A percentile compares a stretch with the other conserved stretches of the same genome.
Evolutionary conservation across 2,329 filamentous ascomycete genomes (phyloP).

Genomic region (Pyrenochaeta sp.): DNA sequence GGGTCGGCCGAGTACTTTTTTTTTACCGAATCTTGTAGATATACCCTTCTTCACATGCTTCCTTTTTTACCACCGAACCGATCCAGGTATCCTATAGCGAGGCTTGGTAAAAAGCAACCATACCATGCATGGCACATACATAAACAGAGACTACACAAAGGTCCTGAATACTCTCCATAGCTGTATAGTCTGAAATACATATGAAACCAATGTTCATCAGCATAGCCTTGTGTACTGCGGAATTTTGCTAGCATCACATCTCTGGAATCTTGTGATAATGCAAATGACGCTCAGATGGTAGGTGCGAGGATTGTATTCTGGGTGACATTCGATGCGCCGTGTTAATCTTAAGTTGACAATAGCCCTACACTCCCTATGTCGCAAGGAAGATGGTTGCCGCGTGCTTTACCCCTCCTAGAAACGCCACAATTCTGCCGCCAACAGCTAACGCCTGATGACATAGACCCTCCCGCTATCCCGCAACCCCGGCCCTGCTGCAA

Average conservation of each 20-base stretch:
- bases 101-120: slow-evolving; percentile 6
- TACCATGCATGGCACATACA: slow-evolving; percentile 3
- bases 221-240: too few species aligned
- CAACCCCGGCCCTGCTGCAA: slow-evolving; percentile 22
- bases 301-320: too few species aligned
- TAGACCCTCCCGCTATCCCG: slow-evolving; percentile 17
- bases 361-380: too few species aligned
- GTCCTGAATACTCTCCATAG: not conserved
- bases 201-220: not conserved
- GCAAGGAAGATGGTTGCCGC: not conserved
- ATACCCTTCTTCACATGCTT: slow-evolving; percentile 16
- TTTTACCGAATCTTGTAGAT: slow-evolving; percentile 20
- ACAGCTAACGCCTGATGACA: slow-evolving; percentile 32
- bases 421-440: slow-evolving; percentile 16
- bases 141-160: slow-evolving; percentile 7
- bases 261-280: too few species aligned
- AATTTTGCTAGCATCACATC: not conserved
- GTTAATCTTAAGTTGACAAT: too few species aligned
- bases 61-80: slow-evolving; percentile 3
- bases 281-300: too few species aligned
- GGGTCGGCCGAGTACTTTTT: not conserved
- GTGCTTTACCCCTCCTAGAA: slow-evolving; percentile 15
- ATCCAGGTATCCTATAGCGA: not conserved
- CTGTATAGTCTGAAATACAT: slow-evolving; percentile 10
- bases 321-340: too few species aligned